phyloP scores from a whole-genome alignment of 306 rosid species.

The Vicia faba region DNA sequence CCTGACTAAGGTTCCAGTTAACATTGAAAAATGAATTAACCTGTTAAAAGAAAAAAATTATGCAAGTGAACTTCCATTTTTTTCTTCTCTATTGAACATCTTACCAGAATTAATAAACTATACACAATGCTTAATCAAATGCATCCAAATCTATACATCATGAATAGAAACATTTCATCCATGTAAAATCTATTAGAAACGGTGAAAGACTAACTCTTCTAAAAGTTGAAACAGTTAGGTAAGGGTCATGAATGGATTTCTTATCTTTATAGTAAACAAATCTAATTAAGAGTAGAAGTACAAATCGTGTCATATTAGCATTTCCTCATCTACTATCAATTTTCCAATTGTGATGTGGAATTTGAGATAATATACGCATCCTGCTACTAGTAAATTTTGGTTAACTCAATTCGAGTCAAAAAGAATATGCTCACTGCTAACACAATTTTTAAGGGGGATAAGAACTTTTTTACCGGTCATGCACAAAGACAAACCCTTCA shows the following conservation, averaged over 20 bases:
- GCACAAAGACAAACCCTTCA: conserved; percentile 24
- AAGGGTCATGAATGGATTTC: background rate
- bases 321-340: conserved; percentile 20
- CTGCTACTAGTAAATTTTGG: background rate
- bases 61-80: too few species aligned
- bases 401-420: background rate
- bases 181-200: background rate
- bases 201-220: conserved; percentile 19
- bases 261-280: background rate
- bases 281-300: background rate
- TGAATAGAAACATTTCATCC: background rate
- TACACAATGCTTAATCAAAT: too few species aligned
- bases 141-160: too few species aligned
- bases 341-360: background rate
- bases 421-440: background rate
- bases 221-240: background rate
- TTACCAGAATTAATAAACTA: too few species aligned
- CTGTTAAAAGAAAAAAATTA: too few species aligned
- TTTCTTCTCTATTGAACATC: too few species aligned
- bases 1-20: too few species aligned
- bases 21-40: background rate
- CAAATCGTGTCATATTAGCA: background rate
- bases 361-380: conserved; percentile 5
- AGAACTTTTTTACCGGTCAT: background rate
- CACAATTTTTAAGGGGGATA: background rate